Evolutionary conservation across 495 filamentous ascomycete genomes (phyloP).

Genomic region (Lasiosphaeria hispida): DNA sequence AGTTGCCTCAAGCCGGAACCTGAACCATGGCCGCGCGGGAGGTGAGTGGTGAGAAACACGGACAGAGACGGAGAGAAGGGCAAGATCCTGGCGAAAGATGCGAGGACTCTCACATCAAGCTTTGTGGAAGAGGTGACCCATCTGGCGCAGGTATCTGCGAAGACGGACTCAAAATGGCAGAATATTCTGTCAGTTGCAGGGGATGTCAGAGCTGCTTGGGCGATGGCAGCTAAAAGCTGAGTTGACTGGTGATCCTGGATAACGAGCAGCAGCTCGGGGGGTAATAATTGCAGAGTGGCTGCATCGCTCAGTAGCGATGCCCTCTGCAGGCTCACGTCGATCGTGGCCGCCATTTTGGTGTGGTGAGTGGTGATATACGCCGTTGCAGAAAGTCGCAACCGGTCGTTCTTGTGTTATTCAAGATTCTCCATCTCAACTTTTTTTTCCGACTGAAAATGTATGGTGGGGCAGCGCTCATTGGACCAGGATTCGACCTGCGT

Average conservation of each 20-base stretch:
- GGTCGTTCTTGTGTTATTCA: not conserved
- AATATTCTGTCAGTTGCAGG: slow-evolving; percentile 66
- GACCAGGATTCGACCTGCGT: not conserved
- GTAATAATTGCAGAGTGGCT: slow-evolving; percentile 53
- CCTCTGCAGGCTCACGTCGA: slow-evolving; percentile 44
- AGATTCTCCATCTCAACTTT: slow-evolving; percentile 6
- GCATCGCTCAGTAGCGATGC: slow-evolving; percentile 36
- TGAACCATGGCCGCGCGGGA: slow-evolving; percentile 15
- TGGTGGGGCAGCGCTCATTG: slow-evolving; percentile 20
- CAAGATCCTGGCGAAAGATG: slow-evolving; percentile 74
- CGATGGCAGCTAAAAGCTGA: slow-evolving; percentile 67
- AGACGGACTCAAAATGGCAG: slow-evolving; percentile 62
- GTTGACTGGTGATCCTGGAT: slow-evolving; percentile 61
- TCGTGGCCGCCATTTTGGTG: slow-evolving; percentile 42
- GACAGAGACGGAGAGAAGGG: slow-evolving; percentile 74
- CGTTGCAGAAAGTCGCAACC: slow-evolving; percentile 4
- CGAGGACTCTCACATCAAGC: slow-evolving; percentile 54
- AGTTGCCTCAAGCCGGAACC: slow-evolving; percentile 3
- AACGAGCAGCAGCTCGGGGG: slow-evolving; percentile 61
- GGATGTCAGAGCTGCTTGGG: slow-evolving; percentile 63
- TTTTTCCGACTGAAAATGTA: slow-evolving; percentile 26
- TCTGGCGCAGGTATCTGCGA: slow-evolving; percentile 76
- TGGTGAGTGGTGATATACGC: slow-evolving; percentile 12
- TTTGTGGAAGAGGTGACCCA: slow-evolving; percentile 55
- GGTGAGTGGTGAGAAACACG: slow-evolving; percentile 43